phyloP scores from a whole-genome alignment of 306 rosid genomes.

The Cicer bijugum region DNA sequence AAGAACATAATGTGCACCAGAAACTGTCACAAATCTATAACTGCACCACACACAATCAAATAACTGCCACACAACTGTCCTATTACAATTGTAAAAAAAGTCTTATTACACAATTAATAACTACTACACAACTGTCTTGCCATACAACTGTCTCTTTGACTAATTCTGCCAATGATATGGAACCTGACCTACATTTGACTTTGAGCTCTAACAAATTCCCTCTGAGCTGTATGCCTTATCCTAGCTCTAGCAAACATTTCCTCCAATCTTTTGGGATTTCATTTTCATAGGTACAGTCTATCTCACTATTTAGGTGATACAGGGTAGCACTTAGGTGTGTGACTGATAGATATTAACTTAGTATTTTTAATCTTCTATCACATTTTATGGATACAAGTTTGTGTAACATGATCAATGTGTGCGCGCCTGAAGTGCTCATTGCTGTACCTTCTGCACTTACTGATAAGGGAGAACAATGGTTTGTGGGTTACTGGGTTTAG shows the following conservation, averaged over 20 bases:
- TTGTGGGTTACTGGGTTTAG: conserved; percentile 11
- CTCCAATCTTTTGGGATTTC: conserved; percentile 5
- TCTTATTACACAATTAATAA: neutral
- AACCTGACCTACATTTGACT: neutral
- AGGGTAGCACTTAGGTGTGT: neutral
- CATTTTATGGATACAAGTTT: conserved; percentile 28
- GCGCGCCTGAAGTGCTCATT: conserved; percentile 28
- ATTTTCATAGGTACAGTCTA: neutral
- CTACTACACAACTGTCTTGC: neutral
- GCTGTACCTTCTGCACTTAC: conserved; percentile 28
- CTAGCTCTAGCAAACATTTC: conserved; percentile 15
- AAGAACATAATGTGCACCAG: neutral
- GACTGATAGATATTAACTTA: conserved; percentile 21
- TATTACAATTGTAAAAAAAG: neutral
- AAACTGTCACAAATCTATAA: conserved; percentile 3
- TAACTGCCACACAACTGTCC: neutral
- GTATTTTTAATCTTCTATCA: conserved; percentile 21
- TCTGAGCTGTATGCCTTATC: conserved; percentile 6
- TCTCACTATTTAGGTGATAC: conserved; percentile 17
- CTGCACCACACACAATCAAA: neutral
- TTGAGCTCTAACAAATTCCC: conserved; percentile 9
- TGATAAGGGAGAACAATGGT: conserved; percentile 27
- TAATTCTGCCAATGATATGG: neutral
- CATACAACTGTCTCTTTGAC: neutral
- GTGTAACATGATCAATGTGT: conserved; percentile 16